Base-by-base conservation (phyloP, 2,329 filamentous ascomycete species). In the Fonsecaea pedrosoi region DNA sequence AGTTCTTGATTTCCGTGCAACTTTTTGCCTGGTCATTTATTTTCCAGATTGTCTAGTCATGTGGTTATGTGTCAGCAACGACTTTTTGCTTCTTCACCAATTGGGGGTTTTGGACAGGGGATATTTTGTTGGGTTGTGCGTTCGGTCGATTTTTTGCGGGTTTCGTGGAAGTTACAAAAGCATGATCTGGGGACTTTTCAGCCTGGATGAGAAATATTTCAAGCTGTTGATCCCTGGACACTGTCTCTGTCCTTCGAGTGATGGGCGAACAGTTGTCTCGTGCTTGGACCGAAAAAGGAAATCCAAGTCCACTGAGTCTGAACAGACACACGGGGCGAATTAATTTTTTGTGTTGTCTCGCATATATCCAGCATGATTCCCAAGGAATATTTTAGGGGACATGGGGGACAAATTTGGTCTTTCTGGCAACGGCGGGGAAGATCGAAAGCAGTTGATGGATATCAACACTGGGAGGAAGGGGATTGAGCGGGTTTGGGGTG, bases 41-140 rank as follows among this genome's bases (percentile, higher is more conserved):
- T 64, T 62, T 65, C 35, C n/a, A 60, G 55, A 64, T 62, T 68
- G 65, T 72, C 61, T 69, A 64, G 68, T 72, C 56, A 72, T 60
- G 70, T 64, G 67, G 68, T 67, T 69, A 72, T 72, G 70, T 59
- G 66, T 69, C 64, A 68, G 67, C 68, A 71, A 72, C 69, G 70
- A 72, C 60, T 65, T 66, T 69, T 63, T 62, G 57, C 50, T 35
- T 60, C 38, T 21, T 54, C 40, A 40, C 59, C n/a, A 38, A 32
- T 61, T 50, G 57, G 45, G 59, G 21, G 40, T 53, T 55, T 55
- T 32, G 59, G 37, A 21, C 34, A 61, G n/a, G 34, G 59, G 42
- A 50, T 13, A 21, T 60, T 60, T 53, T 35, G 38, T 15, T 42
- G 13, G 40, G 40, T n/a, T 42, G 32, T 54, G 18, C 45, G 9